A percentile compares a stretch with the other conserved stretches of the same genome.
Evolutionary conservation across 2,329 filamentous ascomycete species (phyloP).

Genomic region (Epichloe bromicola): DNA sequence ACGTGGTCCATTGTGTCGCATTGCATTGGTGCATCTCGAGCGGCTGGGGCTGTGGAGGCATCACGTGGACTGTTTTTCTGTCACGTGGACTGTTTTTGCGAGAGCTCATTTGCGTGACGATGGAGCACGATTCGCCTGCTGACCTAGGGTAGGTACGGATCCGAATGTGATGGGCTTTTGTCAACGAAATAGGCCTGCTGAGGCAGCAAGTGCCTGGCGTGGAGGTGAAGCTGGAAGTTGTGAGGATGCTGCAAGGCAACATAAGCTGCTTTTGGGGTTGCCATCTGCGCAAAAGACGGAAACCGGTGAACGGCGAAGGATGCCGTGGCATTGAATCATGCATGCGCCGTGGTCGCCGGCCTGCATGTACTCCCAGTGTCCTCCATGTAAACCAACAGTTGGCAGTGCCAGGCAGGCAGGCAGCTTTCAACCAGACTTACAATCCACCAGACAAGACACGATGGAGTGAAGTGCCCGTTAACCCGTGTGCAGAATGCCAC

Average conservation of each 20-base stretch:
- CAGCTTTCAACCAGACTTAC: no score
- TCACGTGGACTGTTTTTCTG: background rate
- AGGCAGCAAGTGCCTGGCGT: no score
- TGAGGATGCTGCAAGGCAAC: no score
- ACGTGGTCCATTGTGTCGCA: slow-evolving; percentile 2
- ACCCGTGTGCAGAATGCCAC: no score
- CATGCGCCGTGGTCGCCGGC: background rate
- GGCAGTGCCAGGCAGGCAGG: background rate
- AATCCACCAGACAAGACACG: no score
- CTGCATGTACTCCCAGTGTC: background rate
- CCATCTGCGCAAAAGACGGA: background rate
- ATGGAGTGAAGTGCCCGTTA: no score
- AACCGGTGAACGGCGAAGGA: background rate
- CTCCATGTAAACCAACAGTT: background rate
- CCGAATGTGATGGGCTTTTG: background rate
- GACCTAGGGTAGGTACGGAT: no score
- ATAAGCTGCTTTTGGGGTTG: background rate
- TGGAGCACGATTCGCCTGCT: no score
- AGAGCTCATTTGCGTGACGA: background rate
- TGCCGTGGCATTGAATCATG: background rate
- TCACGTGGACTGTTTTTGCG: background rate
- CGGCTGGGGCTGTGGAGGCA: background rate
- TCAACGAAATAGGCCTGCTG: no score
- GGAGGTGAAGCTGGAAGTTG: no score
- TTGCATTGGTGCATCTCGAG: background rate